Evolutionary conservation across 179 eudicot species (phyloP).

Genomic region (Pouteria campechiana): DNA sequence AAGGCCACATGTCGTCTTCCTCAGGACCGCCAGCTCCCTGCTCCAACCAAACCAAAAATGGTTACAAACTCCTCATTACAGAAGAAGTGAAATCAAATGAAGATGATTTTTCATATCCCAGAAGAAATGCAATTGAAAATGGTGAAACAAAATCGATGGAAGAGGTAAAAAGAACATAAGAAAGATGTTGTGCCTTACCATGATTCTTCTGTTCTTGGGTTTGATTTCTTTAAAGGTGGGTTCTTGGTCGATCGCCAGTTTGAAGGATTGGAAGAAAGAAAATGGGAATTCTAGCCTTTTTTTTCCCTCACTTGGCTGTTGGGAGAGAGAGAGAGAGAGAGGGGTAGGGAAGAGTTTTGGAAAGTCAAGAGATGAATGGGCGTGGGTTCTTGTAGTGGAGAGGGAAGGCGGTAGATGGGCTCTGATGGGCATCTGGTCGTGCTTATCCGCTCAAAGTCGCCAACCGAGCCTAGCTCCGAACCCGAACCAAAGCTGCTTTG

Average conservation of each 20-base stretch:
- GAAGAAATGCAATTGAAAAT: neutral
- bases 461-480: conserved; percentile 26
- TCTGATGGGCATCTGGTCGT: conserved; percentile 21
- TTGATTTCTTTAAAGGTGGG: conserved; percentile 49
- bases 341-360: conserved; percentile 5
- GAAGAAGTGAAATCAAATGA: conserved; percentile 1
- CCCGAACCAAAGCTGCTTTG: conserved; percentile 23
- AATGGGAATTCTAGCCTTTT: conserved; percentile 1
- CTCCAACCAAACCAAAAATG: neutral
- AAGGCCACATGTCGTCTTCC: conserved; percentile 80
- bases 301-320: neutral
- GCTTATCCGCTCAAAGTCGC: conserved; percentile 45
- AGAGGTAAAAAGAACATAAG: neutral
- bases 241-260: conserved; percentile 85
- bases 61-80: too few relatives aligned
- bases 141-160: neutral
- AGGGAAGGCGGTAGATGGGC: conserved; percentile 15
- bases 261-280: conserved; percentile 10
- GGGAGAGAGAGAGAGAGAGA: conserved; percentile 4
- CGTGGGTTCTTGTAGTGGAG: conserved; percentile 29
- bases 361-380: conserved; percentile 3
- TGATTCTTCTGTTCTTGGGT: conserved; percentile 63
- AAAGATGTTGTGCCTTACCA: conserved; percentile 24
- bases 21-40: conserved; percentile 44
- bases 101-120: conserved; percentile 7